These are phyloP conservation scores for Corylus heterophylla DNA, from an alignment of 306 rosid genomes.

Conservation along the genomic window DNA sequence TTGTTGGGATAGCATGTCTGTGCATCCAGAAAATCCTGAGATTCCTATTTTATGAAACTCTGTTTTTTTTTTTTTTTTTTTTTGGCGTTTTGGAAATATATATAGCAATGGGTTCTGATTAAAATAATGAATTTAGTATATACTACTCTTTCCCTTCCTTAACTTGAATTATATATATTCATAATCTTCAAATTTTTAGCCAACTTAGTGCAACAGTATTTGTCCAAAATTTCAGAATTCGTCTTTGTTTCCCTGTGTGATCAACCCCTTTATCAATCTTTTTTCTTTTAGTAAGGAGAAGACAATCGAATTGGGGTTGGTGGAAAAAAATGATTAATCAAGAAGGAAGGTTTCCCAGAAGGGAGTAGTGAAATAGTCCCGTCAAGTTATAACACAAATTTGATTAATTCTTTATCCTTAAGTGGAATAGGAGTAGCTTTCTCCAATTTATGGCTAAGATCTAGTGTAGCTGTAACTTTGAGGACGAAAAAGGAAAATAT, in stretches of 20 bases:
- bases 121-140: neutral
- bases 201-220: neutral
- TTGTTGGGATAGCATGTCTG: slow-evolving; percentile 20
- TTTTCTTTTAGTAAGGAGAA: neutral
- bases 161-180: neutral
- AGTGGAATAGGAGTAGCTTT: neutral
- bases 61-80: too few species aligned
- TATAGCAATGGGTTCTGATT: neutral
- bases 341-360: neutral
- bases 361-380: neutral
- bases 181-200: neutral
- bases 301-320: neutral
- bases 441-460: neutral
- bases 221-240: neutral
- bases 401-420: neutral
- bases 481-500: too few species aligned
- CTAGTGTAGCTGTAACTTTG: neutral
- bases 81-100: neutral
- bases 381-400: neutral
- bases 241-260: neutral
- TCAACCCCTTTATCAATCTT: neutral
- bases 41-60: neutral
- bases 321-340: neutral
- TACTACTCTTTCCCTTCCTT: neutral
- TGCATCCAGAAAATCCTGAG: slow-evolving; percentile 13